A percentile compares a stretch with the other conserved stretches of the same genome.
These are phyloP conservation scores for Uromyces viciae-fabae DNA, from an alignment of 1,284 basidiomycete species.

Conservation along the genomic window DNA sequence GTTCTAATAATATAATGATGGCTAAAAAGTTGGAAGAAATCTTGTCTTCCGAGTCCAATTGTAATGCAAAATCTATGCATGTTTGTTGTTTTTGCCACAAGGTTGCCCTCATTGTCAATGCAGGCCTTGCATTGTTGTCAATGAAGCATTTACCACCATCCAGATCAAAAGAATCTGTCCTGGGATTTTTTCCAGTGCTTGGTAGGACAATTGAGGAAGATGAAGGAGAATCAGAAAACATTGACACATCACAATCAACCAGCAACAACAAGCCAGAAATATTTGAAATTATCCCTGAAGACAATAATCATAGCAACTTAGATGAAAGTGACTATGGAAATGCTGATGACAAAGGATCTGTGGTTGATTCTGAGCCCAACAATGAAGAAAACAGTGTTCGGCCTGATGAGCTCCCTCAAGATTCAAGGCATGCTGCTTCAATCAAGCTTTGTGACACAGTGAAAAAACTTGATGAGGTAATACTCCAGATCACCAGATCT, in stretches of 20 bases:
- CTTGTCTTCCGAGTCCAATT: too few species aligned
- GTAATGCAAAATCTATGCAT: not conserved
- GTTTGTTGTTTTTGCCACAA: too few species aligned
- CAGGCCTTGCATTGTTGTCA: not conserved
- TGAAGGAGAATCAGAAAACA: not conserved
- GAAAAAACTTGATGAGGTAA: not conserved
- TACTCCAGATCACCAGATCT: not conserved
- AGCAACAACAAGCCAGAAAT: not conserved
- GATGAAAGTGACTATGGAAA: not conserved
- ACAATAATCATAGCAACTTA: too few species aligned
- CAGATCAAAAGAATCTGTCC: not conserved
- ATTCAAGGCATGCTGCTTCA: not conserved
- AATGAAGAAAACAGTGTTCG: not conserved
- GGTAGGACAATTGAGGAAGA: not conserved
- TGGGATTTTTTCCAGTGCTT: not conserved
- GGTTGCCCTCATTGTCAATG: constrained; percentile 3
- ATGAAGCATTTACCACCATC: not conserved
- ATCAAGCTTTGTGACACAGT: not conserved
- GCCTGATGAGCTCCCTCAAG: not conserved
- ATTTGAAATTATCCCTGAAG: not conserved
- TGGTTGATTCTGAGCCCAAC: not conserved
- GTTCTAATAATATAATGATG: too few species aligned
- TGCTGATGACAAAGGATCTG: not conserved
- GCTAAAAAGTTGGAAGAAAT: too few species aligned
- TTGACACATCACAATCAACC: too few species aligned